phyloP scores from a whole-genome alignment of 2,329 filamentous ascomycete genomes.

The Fusarium irregulare region DNA sequence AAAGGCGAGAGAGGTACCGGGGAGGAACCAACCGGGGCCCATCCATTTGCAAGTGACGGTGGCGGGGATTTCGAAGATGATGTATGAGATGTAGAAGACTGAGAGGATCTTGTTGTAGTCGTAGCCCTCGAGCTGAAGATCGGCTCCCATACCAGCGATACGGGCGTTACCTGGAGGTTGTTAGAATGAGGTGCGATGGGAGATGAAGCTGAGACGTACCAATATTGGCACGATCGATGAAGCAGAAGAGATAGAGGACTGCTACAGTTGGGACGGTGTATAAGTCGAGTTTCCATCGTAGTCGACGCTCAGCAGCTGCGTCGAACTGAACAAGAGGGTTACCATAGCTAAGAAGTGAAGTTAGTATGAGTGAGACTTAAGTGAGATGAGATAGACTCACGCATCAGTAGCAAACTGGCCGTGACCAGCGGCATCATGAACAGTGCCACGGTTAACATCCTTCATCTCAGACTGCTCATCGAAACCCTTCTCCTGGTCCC shows the following conservation, averaged over 20 bases:
- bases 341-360: constrained; percentile 32
- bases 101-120: constrained; percentile 73
- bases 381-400: constrained; percentile 27
- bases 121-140: constrained; percentile 65
- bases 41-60: constrained; percentile 73
- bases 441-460: constrained; percentile 17
- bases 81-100: constrained; percentile 74
- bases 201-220: constrained; percentile 56
- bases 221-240: constrained; percentile 80
- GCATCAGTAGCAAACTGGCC: constrained; percentile 41
- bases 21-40: constrained; percentile 74
- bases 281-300: constrained; percentile 73
- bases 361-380: constrained; percentile 4
- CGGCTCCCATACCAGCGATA: constrained; percentile 67
- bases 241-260: constrained; percentile 77
- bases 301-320: constrained; percentile 62
- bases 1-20: constrained; percentile 66
- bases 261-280: constrained; percentile 74
- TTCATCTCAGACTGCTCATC: constrained; percentile 41
- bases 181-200: background rate
- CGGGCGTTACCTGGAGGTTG: constrained; percentile 57
- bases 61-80: constrained; percentile 72
- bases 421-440: constrained; percentile 40
- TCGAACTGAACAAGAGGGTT: constrained; percentile 46
- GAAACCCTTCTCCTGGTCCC: constrained; percentile 40